Base-by-base conservation (phyloP, 1,284 basidiomycete species). In the Somion occarium region DNA sequence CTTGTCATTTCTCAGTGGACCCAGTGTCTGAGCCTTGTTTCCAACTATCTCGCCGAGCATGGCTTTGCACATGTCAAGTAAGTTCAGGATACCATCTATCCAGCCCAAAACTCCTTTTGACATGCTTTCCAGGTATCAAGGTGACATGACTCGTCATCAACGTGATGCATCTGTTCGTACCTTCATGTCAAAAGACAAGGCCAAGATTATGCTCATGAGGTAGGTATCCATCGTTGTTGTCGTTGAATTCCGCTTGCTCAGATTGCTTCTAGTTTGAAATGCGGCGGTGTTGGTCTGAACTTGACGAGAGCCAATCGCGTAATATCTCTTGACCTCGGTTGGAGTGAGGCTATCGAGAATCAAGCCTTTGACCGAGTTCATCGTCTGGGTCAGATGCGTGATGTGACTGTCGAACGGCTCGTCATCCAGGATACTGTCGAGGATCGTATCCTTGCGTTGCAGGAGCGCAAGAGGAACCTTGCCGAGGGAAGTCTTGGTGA, bases 291-390 rank as follows among this genome's bases (percentile, higher is more conserved):
- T 34, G 77, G 79, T n/a, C 63, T 79, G 50, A 82, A 81, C 57
- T 64, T 84, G 5, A 82, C 78, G 23, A 72, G 80, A 18, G 81
- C 79, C 5, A 83, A 82, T 61, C 76, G 80, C 46, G 79, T 84
- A 41, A 81, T 85, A 43, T 78, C 76, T 13, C 66, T 85, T 38
- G 83, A 84, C 59, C 71, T 82, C 30, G 78, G 74, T 13, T 58
- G 57, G 57, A 58, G 56, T 37, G 55, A 55, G n/a, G 57, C 57
- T 19, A 48, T 58, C 3, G 57, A 58, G 39, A 55, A 53, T 44
- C 57, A 58, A 42, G 94, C 94, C 0, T 96, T 96, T 61, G 96
- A 98, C 67, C 87, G 96, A 49, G 88, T 65, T n/a, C 66, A 68
- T 51, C 61, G 49, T 19, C 37, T 83, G 18, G 82, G 82, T 1